Evolutionary conservation across 2,329 filamentous ascomycete genomes (phyloP).

Genomic region (Drechslerella dactyloides): DNA sequence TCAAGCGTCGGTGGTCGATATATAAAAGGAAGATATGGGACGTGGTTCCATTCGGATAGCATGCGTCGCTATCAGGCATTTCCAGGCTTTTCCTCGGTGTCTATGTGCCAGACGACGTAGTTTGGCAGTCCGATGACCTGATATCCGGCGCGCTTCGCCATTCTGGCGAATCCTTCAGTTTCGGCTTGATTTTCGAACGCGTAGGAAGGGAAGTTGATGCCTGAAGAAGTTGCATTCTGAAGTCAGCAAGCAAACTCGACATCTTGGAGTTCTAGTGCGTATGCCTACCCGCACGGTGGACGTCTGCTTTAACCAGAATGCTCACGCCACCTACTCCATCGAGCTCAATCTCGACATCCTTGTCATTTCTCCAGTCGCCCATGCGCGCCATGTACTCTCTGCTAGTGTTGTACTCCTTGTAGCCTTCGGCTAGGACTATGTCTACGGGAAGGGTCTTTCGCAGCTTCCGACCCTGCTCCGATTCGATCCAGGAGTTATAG

Average conservation of each 20-base stretch:
- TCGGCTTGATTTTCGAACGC: constrained; percentile 98
- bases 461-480: constrained; percentile 79
- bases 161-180: constrained; percentile 97
- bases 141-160: constrained; percentile 96
- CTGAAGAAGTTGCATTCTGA: constrained; percentile 61
- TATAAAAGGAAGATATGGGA: neutral
- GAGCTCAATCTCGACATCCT: constrained; percentile 87
- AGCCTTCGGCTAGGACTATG: constrained; percentile 87
- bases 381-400: constrained; percentile 87
- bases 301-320: constrained; percentile 96
- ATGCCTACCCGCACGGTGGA: constrained; percentile 82
- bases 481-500: constrained; percentile 99
- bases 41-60: neutral
- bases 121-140: constrained; percentile 91
- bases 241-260: neutral
- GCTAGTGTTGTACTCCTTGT: constrained; percentile 90
- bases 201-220: constrained; percentile 96
- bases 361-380: constrained; percentile 91
- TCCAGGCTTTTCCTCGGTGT: constrained; percentile 91
- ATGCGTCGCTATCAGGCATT: constrained; percentile 63
- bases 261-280: neutral
- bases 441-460: constrained; percentile 77
- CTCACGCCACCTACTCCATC: constrained; percentile 97
- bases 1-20: neutral
- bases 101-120: constrained; percentile 98